Percentiles rank a stretch among this genome's conserved stretches.
Evolutionary conservation across 768 basidiomycete genomes (phyloP).

Genomic region (Trametes elegans): DNA sequence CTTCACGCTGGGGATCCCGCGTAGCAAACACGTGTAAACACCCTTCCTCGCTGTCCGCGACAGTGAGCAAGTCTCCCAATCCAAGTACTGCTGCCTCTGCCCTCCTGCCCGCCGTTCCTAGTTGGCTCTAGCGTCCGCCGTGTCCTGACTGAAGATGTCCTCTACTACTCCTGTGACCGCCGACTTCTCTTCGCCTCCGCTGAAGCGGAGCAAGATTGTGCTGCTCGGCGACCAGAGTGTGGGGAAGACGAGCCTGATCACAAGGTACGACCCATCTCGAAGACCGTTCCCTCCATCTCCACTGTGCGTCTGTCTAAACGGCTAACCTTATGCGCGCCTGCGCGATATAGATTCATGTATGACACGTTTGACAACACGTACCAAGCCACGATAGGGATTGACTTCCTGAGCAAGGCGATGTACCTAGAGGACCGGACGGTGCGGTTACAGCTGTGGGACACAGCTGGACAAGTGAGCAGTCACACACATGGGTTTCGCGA

Average conservation of each 20-base stretch:
- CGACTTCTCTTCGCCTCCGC: conserved; percentile 84
- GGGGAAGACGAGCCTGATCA: conserved; percentile 98
- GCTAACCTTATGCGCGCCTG: not conserved
- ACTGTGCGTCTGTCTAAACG: no score
- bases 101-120: not conserved
- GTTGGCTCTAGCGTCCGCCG: not conserved
- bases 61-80: conserved; percentile 11
- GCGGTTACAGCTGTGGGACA: conserved; percentile 97
- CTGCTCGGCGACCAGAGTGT: conserved; percentile 96
- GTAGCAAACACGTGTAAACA: conserved; percentile 15
- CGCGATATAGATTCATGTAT: conserved; percentile 81
- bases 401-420: conserved; percentile 99
- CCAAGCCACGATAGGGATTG: conserved; percentile 96
- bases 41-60: conserved; percentile 15
- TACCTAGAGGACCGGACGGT: conserved; percentile 99
- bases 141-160: conserved; percentile 32
- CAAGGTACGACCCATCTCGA: conserved; percentile 54
- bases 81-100: not conserved
- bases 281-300: not conserved
- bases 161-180: conserved; percentile 67
- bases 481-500: not conserved
- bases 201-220: conserved; percentile 96
- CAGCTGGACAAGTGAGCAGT: conserved; percentile 79
- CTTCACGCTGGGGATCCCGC: not conserved
- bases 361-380: conserved; percentile 99